Conservation (phyloP, 2,329 filamentous ascomycete species). For the Emmonsiellopsis sp. region DNA sequence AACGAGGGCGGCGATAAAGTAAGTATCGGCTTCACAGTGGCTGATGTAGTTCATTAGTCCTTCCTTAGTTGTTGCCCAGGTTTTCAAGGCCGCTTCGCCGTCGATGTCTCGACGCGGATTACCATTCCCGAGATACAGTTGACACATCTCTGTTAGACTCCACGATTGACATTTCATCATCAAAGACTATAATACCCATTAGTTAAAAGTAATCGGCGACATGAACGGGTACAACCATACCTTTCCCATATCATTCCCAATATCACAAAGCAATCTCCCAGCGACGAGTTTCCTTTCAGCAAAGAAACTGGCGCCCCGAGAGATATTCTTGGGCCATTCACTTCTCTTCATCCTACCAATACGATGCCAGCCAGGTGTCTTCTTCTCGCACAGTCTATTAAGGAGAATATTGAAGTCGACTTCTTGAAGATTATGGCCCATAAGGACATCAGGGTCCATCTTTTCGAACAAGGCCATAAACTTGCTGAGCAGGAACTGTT, state of each 20-base stretch:
- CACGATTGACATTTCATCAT: constrained; percentile 98
- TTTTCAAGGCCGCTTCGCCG: constrained; percentile 75
- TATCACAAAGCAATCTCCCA: constrained; percentile 82
- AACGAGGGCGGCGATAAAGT: constrained; percentile 86
- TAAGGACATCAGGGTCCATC: constrained; percentile 84
- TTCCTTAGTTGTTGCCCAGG: constrained; percentile 73
- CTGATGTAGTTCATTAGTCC: constrained; percentile 89
- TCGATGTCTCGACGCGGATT: constrained; percentile 75
- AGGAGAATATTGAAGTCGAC: constrained; percentile 90
- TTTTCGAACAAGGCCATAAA: constrained; percentile 83
- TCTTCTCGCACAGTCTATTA: constrained; percentile 78
- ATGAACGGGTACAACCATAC: constrained; percentile 19
- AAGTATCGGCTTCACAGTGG: constrained; percentile 91
- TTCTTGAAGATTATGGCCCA: constrained; percentile 94
- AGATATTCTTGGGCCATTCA: constrained; percentile 80
- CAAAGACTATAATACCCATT: constrained; percentile 48
- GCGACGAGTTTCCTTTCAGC: constrained; percentile 83
- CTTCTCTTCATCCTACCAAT: constrained; percentile 76
- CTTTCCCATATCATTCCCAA: constrained; percentile 94
- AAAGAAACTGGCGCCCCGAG: constrained; percentile 81
- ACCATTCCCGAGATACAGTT: constrained; percentile 68
- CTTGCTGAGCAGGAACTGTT: constrained; percentile 75
- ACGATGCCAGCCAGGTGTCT: constrained; percentile 88
- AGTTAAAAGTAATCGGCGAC: constrained; percentile 12
- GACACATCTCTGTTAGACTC: constrained; percentile 97